Evolutionary conservation across 2,329 filamentous ascomycete genomes (phyloP), one percentile per base, ranked within the genome.

Genomic region (Corynespora cassiicola): DNA sequence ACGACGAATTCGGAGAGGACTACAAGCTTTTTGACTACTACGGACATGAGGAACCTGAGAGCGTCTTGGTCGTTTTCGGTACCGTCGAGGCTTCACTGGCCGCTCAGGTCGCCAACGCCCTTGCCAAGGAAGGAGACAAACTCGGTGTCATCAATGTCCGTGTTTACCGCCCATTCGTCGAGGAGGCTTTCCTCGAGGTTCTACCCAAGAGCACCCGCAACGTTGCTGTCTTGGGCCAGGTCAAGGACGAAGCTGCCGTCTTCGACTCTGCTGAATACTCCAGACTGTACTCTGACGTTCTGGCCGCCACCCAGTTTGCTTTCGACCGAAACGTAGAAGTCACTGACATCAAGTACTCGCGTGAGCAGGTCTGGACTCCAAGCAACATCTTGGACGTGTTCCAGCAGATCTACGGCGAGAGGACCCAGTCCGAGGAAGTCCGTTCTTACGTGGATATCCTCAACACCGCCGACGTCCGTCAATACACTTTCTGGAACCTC

Each of bases 1-100:
- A 97, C 70, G 82, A 84, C 47, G 90, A 97, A 74, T 84, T 99
- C 16, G 94, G 92, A 42, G 97, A 94, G 28, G 85, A 92, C 52
- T 99, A 99, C 68, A 81, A 86, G 59, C 83, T 90, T 6, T 99
- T 97, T 57, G 94, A 99, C 73, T 99, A 99, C 74, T 81, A 86
- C 59, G 94, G 94, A 16, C 90, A 97, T 64, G 75, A 81, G 31
- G 75, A 83, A 27, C 83, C 94, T 4, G 87, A 92, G 51, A 84
- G 85, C 7, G 90, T 99, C 11, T 75, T 97, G 21, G 90, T 97
- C 19, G 88, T 90, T 28, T 96, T 99, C 57, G 94, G 94, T 54
- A 96, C 90, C 44, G 83, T 91, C 5, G 94, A 99, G 75, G 84
- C 88, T 10, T 90, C 94, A 56, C 75, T 97, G 45, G 84, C 90